A percentile compares a stretch with the other conserved stretches of the same genome.
Conservation (phyloP, 2,329 filamentous ascomycete genomes). For the Thermomyces lanuginosus region DNA sequence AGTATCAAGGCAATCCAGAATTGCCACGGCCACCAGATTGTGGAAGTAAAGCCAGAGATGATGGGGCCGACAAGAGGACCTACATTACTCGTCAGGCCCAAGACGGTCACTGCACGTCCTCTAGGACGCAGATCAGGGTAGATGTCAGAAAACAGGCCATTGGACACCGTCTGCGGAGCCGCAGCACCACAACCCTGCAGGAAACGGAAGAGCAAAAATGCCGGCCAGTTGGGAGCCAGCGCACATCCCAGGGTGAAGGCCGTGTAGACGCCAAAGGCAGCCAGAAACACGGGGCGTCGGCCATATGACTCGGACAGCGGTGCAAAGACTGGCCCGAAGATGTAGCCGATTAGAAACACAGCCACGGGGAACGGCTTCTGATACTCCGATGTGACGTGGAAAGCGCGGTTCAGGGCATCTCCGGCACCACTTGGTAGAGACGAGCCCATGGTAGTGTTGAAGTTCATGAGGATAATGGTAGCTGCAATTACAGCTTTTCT, state of each 20-base stretch:
- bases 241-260: conserved; percentile 21
- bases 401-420: conserved; percentile 3
- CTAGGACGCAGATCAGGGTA: conserved; percentile 14
- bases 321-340: conserved; percentile 19
- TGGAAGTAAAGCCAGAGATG: conserved; percentile 21
- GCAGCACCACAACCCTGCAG: conserved; percentile 19
- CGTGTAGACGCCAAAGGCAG: conserved; percentile 26
- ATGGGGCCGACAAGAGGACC: conserved; percentile 21
- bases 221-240: conserved; percentile 19
- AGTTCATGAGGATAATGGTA: conserved; percentile 2
- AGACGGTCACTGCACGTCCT: conserved; percentile 3
- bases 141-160: conserved; percentile 26
- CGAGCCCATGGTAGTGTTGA: conserved; percentile 13
- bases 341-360: conserved; percentile 12
- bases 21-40: conserved; percentile 21
- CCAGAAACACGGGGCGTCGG: conserved; percentile 23
- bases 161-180: conserved; percentile 19
- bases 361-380: conserved; percentile 12
- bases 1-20: conserved; percentile 47
- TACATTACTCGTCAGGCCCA: conserved; percentile 6
- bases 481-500: conserved; percentile 1
- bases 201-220: conserved; percentile 22
- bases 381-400: conserved; percentile 6
- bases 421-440: conserved; percentile 13
- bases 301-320: conserved; percentile 20